Evolutionary conservation across 2,329 filamentous ascomycete genomes (phyloP).

Genomic region (Falciphora oryzae): DNA sequence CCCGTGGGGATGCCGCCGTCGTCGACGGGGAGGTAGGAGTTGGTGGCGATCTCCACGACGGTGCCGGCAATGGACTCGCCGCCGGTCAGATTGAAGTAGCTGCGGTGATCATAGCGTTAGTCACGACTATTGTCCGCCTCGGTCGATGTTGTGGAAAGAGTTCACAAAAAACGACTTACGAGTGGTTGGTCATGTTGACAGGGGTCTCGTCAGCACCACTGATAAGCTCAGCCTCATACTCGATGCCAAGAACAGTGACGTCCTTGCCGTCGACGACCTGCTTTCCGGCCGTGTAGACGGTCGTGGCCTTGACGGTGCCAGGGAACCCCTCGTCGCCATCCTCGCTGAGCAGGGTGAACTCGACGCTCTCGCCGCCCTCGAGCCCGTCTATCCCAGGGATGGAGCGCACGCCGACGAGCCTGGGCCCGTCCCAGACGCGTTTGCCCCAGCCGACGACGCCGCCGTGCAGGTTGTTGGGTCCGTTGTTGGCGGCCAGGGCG

Average conservation of each 20-base stretch:
- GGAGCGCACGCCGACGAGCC: slow-evolving; percentile 43
- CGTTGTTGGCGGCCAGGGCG: slow-evolving; percentile 68
- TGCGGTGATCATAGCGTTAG: slow-evolving; percentile 19
- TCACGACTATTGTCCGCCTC: not conserved
- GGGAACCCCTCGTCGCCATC: slow-evolving; percentile 90
- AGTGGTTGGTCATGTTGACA: slow-evolving; percentile 94
- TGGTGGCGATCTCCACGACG: slow-evolving; percentile 60
- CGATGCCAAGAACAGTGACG: slow-evolving; percentile 70
- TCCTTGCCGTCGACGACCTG: slow-evolving; percentile 54
- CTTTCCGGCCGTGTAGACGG: slow-evolving; percentile 73
- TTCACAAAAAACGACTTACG: slow-evolving; percentile 43
- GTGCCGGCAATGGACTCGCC: slow-evolving; percentile 49
- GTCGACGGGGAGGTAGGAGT: slow-evolving; percentile 68
- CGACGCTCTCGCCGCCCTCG: slow-evolving; percentile 59
- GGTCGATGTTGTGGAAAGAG: not conserved
- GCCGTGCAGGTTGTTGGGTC: slow-evolving; percentile 69
- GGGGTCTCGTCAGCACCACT: slow-evolving; percentile 80
- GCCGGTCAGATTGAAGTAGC: slow-evolving; percentile 61
- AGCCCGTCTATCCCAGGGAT: slow-evolving; percentile 46
- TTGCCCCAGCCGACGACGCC: slow-evolving; percentile 76
- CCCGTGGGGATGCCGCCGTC: slow-evolving; percentile 67
- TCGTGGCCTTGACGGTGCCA: slow-evolving; percentile 70
- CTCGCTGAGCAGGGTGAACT: slow-evolving; percentile 60
- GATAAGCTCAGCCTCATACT: slow-evolving; percentile 82
- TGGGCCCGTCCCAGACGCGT: slow-evolving; percentile 68